A percentile compares a stretch with the other conserved stretches of the same genome.
phyloP scores from a whole-genome alignment of 768 basidiomycete species.

The Boletus bicolor region DNA sequence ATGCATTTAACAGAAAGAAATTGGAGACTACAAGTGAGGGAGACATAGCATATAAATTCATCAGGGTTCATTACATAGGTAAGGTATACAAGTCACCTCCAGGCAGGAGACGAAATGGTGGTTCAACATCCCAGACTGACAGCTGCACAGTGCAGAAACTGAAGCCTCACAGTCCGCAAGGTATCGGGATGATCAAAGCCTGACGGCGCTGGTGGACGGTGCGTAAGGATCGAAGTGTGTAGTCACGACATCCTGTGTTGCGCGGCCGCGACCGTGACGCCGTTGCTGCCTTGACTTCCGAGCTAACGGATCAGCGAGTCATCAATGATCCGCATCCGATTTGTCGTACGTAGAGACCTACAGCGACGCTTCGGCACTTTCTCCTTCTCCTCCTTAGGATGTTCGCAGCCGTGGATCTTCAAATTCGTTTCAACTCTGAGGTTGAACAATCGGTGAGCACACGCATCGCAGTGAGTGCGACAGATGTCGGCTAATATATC shows the following conservation, averaged over 20 bases:
- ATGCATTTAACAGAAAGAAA: background rate
- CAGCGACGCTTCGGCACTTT: conserved; percentile 2
- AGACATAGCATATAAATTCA: background rate
- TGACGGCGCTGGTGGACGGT: conserved; percentile 11
- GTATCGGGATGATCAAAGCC: background rate
- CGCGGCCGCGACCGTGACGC: background rate
- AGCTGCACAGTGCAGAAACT: background rate
- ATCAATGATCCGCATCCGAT: background rate
- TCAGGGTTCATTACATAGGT: background rate
- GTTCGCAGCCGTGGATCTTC: background rate
- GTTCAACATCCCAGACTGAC: background rate
- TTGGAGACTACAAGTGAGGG: no score
- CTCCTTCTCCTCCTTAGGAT: background rate
- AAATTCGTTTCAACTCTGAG: background rate
- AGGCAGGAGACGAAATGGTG: background rate
- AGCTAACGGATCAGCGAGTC: background rate
- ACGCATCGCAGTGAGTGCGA: background rate
- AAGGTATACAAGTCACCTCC: no score
- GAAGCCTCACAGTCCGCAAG: background rate
- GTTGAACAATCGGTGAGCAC: background rate
- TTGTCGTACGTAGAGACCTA: background rate
- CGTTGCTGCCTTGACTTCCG: conserved; percentile 5
- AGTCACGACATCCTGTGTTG: background rate
- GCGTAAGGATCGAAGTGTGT: conserved; percentile 6
- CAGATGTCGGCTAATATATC: background rate